Conservation (phyloP, 768 basidiomycete species). For the Naganishia vaughanmartiniae region DNA sequence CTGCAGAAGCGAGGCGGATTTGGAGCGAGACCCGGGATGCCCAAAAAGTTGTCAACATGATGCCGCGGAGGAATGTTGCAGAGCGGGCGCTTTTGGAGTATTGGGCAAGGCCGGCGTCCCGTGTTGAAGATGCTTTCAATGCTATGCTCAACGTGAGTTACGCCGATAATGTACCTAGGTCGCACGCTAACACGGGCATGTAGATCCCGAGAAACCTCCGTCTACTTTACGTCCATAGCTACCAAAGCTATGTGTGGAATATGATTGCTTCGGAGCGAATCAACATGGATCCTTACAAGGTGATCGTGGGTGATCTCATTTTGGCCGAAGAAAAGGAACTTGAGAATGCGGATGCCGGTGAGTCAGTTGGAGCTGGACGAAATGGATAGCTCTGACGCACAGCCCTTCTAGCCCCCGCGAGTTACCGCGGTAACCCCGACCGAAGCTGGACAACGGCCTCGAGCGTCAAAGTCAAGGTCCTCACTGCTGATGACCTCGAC, state of each 20-base stretch:
- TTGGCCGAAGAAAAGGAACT: conserved; percentile 57
- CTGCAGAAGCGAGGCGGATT: conserved; percentile 74
- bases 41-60: conserved; percentile 73
- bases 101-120: conserved; percentile 72
- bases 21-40: conserved; percentile 88
- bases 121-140: conserved; percentile 68
- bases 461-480: conserved; percentile 64
- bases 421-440: conserved; percentile 31
- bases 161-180: too few species aligned
- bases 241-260: conserved; percentile 99
- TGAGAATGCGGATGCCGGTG: conserved; percentile 43
- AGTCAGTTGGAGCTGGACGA: neutral
- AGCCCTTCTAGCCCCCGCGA: conserved; percentile 19
- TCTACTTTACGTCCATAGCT: conserved; percentile 97
- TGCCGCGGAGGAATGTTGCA: conserved; percentile 89
- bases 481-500: conserved; percentile 72
- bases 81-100: conserved; percentile 89
- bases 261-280: conserved; percentile 92
- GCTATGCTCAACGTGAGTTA: conserved; percentile 71
- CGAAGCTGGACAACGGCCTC: conserved; percentile 46
- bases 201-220: conserved; percentile 94
- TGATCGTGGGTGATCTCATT: conserved; percentile 87
- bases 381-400: too few species aligned
- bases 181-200: neutral
- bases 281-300: conserved; percentile 64